Evolutionary conservation across 2,329 filamentous ascomycete species (phyloP).

Genomic region (Colletotrichum echinochloae): DNA sequence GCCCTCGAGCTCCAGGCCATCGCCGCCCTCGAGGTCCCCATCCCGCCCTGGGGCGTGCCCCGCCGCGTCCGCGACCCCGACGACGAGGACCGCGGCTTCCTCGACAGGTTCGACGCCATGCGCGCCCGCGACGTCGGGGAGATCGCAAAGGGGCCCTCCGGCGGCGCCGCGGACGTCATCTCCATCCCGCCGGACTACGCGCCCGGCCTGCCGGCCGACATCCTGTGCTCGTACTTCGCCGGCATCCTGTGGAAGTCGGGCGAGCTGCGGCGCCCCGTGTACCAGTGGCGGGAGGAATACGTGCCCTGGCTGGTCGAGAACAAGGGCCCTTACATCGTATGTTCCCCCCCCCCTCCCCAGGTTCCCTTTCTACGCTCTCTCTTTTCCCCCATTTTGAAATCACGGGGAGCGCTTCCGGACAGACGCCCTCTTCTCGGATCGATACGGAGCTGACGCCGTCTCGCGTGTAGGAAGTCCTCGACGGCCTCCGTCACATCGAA

Average conservation of each 20-base stretch:
- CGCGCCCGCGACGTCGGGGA: not conserved
- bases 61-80: not conserved
- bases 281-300: constrained; percentile 33
- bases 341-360: not conserved
- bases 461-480: constrained; percentile 29
- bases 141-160: not conserved
- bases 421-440: not conserved
- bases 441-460: not conserved
- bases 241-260: constrained; percentile 27
- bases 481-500: constrained; percentile 37
- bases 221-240: constrained; percentile 23
- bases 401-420: no score
- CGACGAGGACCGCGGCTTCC: no score
- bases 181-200: constrained; percentile 9
- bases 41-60: no score
- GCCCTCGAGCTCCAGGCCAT: constrained; percentile 1
- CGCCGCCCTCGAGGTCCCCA: not conserved
- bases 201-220: constrained; percentile 11
- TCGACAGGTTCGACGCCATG: not conserved
- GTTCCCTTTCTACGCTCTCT: no score
- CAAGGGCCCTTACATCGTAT: constrained; percentile 35
- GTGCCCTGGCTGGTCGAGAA: constrained; percentile 39
- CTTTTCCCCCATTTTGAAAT: not conserved
- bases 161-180: not conserved
- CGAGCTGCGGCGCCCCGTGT: constrained; percentile 19